Evolutionary conservation across 2,329 filamentous ascomycete species (phyloP), one percentile per base, ranked within the genome.

Genomic region (Lecanicillium sp.): DNA sequence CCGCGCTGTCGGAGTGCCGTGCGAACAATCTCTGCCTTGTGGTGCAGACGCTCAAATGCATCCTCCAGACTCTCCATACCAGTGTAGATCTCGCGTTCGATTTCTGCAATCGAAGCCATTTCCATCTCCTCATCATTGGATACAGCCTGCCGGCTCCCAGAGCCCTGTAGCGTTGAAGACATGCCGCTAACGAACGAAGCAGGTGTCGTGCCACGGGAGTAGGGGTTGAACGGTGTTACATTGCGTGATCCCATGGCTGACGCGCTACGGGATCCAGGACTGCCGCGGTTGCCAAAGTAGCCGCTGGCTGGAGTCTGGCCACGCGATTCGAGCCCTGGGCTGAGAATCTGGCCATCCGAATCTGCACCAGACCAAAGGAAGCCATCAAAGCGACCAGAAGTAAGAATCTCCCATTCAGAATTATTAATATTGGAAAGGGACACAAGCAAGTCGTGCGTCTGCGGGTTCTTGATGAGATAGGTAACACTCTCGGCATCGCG

Each of bases 41-140:
- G 75, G 56, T 96, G 90, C n/a, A 96, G 70, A 19, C 78, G 79
- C 63, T 96, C 90, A 51, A 96, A 95, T 0, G 89, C 88, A 54
- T 95, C 87, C 60, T 96, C 90, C 17, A 96, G 73, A 0, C 80
- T 80, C 62, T 96, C 90, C 90, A 96, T 96, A 45, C 89, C 86
- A 25, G 79, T 73, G 62, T 90, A 95, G 42, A 96, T 94, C 53
- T 95, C 87, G 6, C 88, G 79, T 61, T 96, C 90, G 29, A 95
- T 80, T 61, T 95, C 90, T 7, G 87, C 87, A 5, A 95, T 72
- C 2, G 85, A 84, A 1, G 85, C 85, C 51, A 95, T 89, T 58
- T 95, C 90, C 38, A 85, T 86, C 53, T 96, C 90, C 59, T 96
- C 90, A 55, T 95, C 90, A 42, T 94, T 77, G 4, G 88, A 89